A percentile compares a stretch with the other conserved stretches of the same genome.
phyloP scores from a whole-genome alignment of 169 alveolate genomes.

The Plasmodium cynomolgi region DNA sequence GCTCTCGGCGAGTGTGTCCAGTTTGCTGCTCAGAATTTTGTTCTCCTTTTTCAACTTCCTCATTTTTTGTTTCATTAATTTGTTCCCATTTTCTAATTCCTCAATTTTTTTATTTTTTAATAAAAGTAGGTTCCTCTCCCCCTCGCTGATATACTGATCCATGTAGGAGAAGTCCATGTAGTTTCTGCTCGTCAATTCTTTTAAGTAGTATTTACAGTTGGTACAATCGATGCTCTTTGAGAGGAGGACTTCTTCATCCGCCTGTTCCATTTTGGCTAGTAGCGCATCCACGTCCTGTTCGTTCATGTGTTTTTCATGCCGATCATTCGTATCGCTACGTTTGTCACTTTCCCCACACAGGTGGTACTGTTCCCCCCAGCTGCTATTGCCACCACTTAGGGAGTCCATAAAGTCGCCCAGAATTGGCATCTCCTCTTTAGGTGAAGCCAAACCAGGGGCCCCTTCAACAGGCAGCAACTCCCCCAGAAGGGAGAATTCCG shows the following conservation, averaged over 20 bases:
- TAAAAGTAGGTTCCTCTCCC: slow-evolving; percentile 41
- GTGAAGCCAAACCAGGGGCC: neutral
- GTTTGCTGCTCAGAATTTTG: neutral
- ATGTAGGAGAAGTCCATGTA: slow-evolving; percentile 17
- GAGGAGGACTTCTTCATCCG: slow-evolving; percentile 12
- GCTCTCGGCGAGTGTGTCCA: neutral
- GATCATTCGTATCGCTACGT: neutral
- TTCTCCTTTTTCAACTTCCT: neutral
- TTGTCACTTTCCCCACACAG: neutral
- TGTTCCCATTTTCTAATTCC: slow-evolving; percentile 35
- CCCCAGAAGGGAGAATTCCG: neutral
- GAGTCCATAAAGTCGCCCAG: neutral
- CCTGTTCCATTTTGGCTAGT: neutral
- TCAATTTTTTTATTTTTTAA: slow-evolving; percentile 49
- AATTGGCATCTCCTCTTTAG: neutral
- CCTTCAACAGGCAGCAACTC: neutral
- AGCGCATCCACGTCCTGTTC: neutral
- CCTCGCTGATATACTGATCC: slow-evolving; percentile 41
- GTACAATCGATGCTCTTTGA: slow-evolving; percentile 11
- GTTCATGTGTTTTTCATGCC: neutral
- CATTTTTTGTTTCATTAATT: slow-evolving; percentile 8
- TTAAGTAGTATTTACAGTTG: slow-evolving; percentile 29
- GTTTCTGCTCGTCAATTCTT: slow-evolving; percentile 36
- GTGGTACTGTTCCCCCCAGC: neutral
- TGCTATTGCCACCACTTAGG: neutral